phyloP scores from a whole-genome alignment of 2,329 filamentous ascomycete species.

The Teratosphaeria destructans region DNA sequence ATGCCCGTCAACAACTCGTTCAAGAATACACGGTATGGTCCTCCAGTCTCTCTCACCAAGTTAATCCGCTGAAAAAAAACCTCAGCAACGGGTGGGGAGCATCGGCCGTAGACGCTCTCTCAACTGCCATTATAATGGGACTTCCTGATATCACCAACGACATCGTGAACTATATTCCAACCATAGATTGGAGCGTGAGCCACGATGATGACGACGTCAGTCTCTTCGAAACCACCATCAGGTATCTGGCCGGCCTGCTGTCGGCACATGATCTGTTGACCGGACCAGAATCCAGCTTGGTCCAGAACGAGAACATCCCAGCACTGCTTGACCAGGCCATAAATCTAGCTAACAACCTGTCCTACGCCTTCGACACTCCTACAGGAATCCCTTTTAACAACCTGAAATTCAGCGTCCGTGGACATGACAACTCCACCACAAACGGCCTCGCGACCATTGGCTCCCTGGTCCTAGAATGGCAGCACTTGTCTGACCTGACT shows the following conservation, averaged over 20 bases:
- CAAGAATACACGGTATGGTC: neutral
- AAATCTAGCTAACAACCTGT: slow-evolving; percentile 1
- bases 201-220: neutral
- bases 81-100: slow-evolving; percentile 1
- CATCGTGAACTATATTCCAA: neutral
- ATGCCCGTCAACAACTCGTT: neutral
- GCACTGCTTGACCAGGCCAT: neutral
- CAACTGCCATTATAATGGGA: slow-evolving; percentile 1
- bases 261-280: neutral
- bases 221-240: slow-evolving; percentile 1
- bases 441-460: slow-evolving; percentile 1
- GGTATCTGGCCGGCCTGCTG: neutral
- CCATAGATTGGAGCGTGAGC: slow-evolving; percentile 1
- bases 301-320: neutral
- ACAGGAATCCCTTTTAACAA: slow-evolving; percentile 1
- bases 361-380: neutral
- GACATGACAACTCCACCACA: neutral
- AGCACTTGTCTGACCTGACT: neutral
- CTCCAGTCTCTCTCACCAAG: too few relatives aligned
- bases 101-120: slow-evolving; percentile 1
- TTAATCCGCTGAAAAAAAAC: neutral
- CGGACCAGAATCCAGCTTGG: neutral
- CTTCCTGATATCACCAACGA: neutral
- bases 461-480: neutral
- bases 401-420: neutral